phyloP scores from a whole-genome alignment of 192 early-diverging fungal species.

The Dimargaris verticillata region DNA sequence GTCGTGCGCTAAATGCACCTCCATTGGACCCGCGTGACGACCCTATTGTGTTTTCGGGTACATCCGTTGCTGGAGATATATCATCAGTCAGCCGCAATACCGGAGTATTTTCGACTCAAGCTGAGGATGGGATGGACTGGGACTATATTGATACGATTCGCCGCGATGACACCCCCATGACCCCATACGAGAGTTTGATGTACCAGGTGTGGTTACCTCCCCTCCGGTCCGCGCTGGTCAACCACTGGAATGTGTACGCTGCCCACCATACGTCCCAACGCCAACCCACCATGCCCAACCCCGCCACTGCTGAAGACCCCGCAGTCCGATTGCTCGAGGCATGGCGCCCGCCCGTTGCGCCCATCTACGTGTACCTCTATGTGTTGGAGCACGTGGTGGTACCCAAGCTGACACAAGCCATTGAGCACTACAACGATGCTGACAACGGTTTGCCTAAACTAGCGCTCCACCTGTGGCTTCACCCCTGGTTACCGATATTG shows the following conservation, averaged over 20 bases:
- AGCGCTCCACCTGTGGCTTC: constrained; percentile 61
- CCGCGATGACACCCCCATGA: constrained; percentile 28
- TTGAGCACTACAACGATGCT: constrained; percentile 45
- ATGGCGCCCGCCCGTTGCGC: constrained; percentile 49
- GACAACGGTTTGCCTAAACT: constrained; percentile 19
- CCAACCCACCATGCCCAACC: background rate
- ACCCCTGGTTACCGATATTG: constrained; percentile 62
- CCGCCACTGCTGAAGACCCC: background rate
- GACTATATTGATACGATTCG: constrained; percentile 1
- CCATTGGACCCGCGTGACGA: no score
- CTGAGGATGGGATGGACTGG: no score
- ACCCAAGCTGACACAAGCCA: constrained; percentile 49
- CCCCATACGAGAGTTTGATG: constrained; percentile 62
- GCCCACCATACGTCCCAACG: background rate
- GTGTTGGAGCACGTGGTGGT: constrained; percentile 63
- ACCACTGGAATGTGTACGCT: background rate
- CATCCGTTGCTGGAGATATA: no score
- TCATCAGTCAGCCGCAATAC: background rate
- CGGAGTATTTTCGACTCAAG: background rate
- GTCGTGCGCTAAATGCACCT: no score
- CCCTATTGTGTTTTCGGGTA: no score
- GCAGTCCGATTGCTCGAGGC: constrained; percentile 34
- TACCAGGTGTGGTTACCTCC: constrained; percentile 61
- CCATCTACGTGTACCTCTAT: constrained; percentile 53
- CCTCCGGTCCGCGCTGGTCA: constrained; percentile 36